These are phyloP conservation scores for Calamus simplicifolius DNA, from an alignment of 176 grass and related monocot genomes.

Conservation along the genomic window DNA sequence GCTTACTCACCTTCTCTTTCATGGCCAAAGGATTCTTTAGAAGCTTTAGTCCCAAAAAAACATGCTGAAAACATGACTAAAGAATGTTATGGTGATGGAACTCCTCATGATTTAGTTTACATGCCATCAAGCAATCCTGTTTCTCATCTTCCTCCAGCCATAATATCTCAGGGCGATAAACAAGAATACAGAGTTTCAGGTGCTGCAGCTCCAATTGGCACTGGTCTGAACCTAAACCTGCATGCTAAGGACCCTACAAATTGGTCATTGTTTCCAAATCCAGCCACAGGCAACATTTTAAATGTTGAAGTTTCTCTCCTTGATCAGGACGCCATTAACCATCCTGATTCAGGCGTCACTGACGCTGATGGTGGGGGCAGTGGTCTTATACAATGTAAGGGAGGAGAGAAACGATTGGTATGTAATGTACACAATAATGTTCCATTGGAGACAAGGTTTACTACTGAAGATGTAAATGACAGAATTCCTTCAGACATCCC, in stretches of 20 bases:
- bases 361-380: slow-evolving; percentile 2
- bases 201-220: slow-evolving; percentile 7
- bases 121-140: slow-evolving; percentile 12
- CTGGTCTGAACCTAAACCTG: slow-evolving; percentile 19
- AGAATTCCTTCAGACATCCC: slow-evolving; percentile 32
- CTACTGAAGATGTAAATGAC: slow-evolving; percentile 57
- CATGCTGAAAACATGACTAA: slow-evolving; percentile 5
- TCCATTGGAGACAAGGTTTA: slow-evolving; percentile 22
- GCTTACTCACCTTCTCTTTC: slow-evolving; percentile 8
- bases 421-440: slow-evolving; percentile 13
- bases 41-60: slow-evolving; percentile 12
- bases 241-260: slow-evolving; percentile 1
- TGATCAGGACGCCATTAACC: slow-evolving; percentile 15
- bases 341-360: slow-evolving; percentile 18
- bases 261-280: slow-evolving; percentile 17
- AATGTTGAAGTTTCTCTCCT: slow-evolving; percentile 24
- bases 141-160: slow-evolving; percentile 1
- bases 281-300: slow-evolving; percentile 8
- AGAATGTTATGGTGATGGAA: slow-evolving; percentile 15
- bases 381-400: slow-evolving; percentile 1
- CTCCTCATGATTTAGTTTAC: slow-evolving; percentile 8
- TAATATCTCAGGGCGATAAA: slow-evolving; percentile 3
- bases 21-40: slow-evolving; percentile 29
- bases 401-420: slow-evolving; percentile 3
- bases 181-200: background rate